Conservation (phyloP, 208 protist species). For the Acanthamoeba lenticulata region DNA sequence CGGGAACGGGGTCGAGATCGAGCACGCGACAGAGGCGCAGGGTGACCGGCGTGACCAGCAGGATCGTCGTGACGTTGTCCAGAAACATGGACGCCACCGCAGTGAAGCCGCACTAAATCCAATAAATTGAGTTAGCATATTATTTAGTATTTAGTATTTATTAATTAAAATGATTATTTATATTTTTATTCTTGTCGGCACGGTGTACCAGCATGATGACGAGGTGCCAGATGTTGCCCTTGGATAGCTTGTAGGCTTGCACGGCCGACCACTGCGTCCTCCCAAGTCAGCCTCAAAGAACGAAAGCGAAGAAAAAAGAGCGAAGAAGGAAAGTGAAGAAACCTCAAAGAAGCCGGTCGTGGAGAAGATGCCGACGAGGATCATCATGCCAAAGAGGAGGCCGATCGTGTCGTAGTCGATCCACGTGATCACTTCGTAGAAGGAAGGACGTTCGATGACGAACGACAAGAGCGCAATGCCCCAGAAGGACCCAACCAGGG, state of each 20-base stretch:
- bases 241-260: conserved; percentile 75
- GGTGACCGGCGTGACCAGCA: conserved; percentile 85
- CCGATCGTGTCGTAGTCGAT: conserved; percentile 72
- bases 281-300: too few relatives aligned
- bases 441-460: neutral
- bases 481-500: conserved; percentile 82
- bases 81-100: conserved; percentile 83
- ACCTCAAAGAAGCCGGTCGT: conserved; percentile 87
- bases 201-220: conserved; percentile 16
- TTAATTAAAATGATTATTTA: too few relatives aligned
- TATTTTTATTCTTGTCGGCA: too few relatives aligned
- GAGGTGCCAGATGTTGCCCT: conserved; percentile 77
- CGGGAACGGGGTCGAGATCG: conserved; percentile 79
- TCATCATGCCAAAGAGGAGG: conserved; percentile 87
- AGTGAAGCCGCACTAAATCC: conserved; percentile 60
- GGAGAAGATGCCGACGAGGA: conserved; percentile 84
- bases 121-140: too few relatives aligned
- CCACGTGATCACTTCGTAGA: conserved; percentile 75
- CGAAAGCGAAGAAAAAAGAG: too few relatives aligned
- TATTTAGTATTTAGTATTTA: too few relatives aligned
- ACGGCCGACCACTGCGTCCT: conserved; percentile 74
- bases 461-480: conserved; percentile 59
- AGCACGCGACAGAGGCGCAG: conserved; percentile 81
- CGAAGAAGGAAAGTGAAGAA: too few relatives aligned
- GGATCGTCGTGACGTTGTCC: conserved; percentile 88